Conservation (phyloP, 23 red algal species). For the Gracilaria gracilis region DNA sequence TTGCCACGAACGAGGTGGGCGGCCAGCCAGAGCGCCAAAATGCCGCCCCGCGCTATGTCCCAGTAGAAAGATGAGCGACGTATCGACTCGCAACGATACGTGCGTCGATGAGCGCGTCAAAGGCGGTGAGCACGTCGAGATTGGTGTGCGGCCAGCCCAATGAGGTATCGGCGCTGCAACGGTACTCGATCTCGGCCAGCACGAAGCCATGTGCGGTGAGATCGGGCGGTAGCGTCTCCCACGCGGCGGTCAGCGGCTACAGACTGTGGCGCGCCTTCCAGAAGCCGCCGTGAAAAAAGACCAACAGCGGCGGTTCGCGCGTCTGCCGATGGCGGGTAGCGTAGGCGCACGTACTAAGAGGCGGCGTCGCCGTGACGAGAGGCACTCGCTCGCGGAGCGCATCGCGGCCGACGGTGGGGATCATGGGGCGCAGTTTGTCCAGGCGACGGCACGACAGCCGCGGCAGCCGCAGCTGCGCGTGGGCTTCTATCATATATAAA, state of each 20-base stretch:
- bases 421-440: too few relatives aligned
- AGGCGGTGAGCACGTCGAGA: slow-evolving; percentile 56
- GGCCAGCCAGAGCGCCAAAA: slow-evolving; percentile 47
- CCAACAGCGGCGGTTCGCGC: slow-evolving; percentile 23
- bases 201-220: slow-evolving; percentile 31
- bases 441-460: too few relatives aligned
- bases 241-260: slow-evolving; percentile 37
- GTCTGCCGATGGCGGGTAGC: background rate
- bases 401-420: too few relatives aligned
- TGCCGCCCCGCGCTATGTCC: slow-evolving; percentile 55
- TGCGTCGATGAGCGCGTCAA: background rate
- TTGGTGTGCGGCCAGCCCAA: slow-evolving; percentile 55
- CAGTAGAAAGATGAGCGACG: slow-evolving; percentile 20
- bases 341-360: slow-evolving; percentile 5
- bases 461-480: too few relatives aligned
- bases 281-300: slow-evolving; percentile 66
- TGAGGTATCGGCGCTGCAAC: slow-evolving; percentile 31
- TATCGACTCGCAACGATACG: background rate
- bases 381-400: background rate
- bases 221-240: slow-evolving; percentile 34
- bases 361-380: background rate
- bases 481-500: too few relatives aligned
- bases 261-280: slow-evolving; percentile 52
- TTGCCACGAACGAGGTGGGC: background rate
- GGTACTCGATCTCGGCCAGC: slow-evolving; percentile 61